Conservation (phyloP, 2,329 filamentous ascomycete species). For the Phialocephala subalpina region DNA sequence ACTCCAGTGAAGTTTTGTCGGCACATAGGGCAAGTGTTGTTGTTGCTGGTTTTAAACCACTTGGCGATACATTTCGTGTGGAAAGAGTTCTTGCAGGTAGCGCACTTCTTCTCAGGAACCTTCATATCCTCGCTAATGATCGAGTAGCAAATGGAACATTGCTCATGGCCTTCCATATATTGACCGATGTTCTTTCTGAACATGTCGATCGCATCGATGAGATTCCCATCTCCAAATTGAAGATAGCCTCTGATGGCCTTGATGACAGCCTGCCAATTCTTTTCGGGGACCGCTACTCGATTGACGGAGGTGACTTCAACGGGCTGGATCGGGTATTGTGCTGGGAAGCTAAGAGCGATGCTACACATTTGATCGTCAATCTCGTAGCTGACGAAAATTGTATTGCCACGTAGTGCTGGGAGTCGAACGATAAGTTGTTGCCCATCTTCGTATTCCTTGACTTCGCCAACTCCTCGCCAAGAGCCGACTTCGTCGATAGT, state of each 20-base stretch:
- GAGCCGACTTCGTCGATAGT: constrained; percentile 71
- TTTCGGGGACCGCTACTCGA: constrained; percentile 86
- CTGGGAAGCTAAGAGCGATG: constrained; percentile 82
- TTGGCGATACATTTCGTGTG: constrained; percentile 90
- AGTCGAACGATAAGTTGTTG: constrained; percentile 45
- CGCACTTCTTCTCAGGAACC: constrained; percentile 89
- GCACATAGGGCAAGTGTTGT: constrained; percentile 91
- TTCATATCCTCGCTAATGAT: constrained; percentile 90
- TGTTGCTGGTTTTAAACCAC: constrained; percentile 95
- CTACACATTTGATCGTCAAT: constrained; percentile 83
- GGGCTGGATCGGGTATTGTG: constrained; percentile 82
- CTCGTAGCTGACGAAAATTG: constrained; percentile 79
- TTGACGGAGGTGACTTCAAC: constrained; percentile 80
- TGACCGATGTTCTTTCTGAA: constrained; percentile 89
- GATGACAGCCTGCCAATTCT: constrained; percentile 93
- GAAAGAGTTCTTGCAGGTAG: constrained; percentile 93
- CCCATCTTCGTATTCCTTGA: constrained; percentile 60
- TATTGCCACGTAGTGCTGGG: constrained; percentile 69
- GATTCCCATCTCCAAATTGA: constrained; percentile 81
- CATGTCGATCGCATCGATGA: constrained; percentile 85
- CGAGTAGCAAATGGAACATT: constrained; percentile 97
- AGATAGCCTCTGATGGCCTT: constrained; percentile 90
- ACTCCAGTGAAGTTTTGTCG: constrained; percentile 48
- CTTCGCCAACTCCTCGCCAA: constrained; percentile 66
- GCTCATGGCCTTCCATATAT: constrained; percentile 88